Base-by-base conservation (phyloP, 2,329 filamentous ascomycete genomes). In the Pseudogymnoascus sp. region DNA sequence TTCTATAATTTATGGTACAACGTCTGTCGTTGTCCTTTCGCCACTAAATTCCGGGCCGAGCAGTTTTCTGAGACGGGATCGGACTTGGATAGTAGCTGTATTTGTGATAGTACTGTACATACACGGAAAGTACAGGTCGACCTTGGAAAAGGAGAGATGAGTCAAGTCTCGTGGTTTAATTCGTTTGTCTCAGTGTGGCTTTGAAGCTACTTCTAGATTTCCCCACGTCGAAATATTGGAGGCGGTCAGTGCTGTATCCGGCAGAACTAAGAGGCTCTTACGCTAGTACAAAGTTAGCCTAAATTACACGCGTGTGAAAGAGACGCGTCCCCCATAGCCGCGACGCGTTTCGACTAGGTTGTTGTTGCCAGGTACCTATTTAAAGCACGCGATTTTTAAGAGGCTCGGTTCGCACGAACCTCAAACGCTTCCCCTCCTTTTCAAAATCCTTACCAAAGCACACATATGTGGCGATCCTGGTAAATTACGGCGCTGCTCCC, bases 1-100 rank as follows among this genome's bases (percentile, higher is more conserved):
- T 65, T 76, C 66, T 61, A 33, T n/a, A 50, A 64, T 63, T 40
- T 40, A 35, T 29, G 40, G 24, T 50, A 62, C 61, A 33, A 33
- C 13, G 8, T 38, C 37, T 50, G 42, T 62, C 42, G 38, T 29
- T 35, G 42, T 47, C 40, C 29, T 61, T 38, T 61, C 33, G 21
- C 13, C 38, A 44, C 33, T 61, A 26, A 26, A 61, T 21, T 31
- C 59, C 59, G 38, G 14, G 19, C 50, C 50, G 50, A 19, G 50
- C 11, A 56, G 50, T n/a, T 56, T 56, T 56, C 50, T 56, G 29
- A 56, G 50, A 35, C 50, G 50, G 50, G 50, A 16, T 35, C 29
- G 29, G 11, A n/a, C 50, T 56, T 56, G 29, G 50, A 56, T 3
- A 56, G 6, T 56, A 56, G 50, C 29, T 33, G 50, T 56, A 56